Percentiles rank a stretch among this genome's conserved stretches.
Evolutionary conservation across 1,284 basidiomycete genomes (phyloP).

Genomic region (Cryptococcus depauperatus): DNA sequence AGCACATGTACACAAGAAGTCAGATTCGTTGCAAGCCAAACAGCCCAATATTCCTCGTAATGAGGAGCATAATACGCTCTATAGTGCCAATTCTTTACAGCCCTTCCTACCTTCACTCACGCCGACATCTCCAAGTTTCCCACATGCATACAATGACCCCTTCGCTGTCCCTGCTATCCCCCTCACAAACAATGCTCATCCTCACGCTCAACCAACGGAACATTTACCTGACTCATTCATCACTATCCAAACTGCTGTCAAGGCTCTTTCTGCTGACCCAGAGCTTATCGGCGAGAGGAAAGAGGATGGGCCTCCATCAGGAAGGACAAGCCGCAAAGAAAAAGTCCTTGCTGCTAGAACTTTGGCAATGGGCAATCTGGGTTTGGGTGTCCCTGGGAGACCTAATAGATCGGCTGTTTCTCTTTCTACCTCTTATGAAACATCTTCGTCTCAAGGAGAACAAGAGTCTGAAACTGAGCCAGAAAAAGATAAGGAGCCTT

Average conservation of each 20-base stretch:
- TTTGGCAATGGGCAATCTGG: conserved; percentile 39
- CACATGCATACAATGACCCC: conserved; percentile 14
- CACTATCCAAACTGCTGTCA: conserved; percentile 42
- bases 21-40: conserved; percentile 6
- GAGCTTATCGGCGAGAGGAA: conserved; percentile 39
- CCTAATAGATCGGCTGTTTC: conserved; percentile 4
- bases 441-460: background rate
- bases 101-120: conserved; percentile 18
- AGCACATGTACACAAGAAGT: conserved; percentile 18
- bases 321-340: conserved; percentile 56
- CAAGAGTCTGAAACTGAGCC: conserved; percentile 1
- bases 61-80: conserved; percentile 31
- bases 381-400: conserved; percentile 36
- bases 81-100: conserved; percentile 36
- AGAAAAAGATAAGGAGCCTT: conserved; percentile 7
- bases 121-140: conserved; percentile 1
- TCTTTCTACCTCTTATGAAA: background rate
- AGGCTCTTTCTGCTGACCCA: conserved; percentile 15
- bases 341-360: conserved; percentile 38
- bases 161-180: conserved; percentile 6
- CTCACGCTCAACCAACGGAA: conserved; percentile 39
- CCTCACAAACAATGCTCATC: background rate
- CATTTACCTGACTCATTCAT: conserved; percentile 45
- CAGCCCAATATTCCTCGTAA: conserved; percentile 33
- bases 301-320: conserved; percentile 61